Conservation (phyloP, 2,329 filamentous ascomycete genomes). For the Emmonsiellopsis sp. region DNA sequence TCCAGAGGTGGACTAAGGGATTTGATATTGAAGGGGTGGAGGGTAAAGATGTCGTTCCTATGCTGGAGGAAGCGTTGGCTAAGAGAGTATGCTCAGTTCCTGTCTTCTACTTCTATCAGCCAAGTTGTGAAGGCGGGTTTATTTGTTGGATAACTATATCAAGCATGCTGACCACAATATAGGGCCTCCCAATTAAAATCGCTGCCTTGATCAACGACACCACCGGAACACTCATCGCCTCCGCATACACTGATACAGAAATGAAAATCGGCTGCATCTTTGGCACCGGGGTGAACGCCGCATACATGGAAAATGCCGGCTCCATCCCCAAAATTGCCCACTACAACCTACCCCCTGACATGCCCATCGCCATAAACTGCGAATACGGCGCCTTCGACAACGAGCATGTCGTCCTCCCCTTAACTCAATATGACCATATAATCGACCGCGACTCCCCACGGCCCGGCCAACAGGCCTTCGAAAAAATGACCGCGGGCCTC, state of each 20-base stretch:
- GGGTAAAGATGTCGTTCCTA: slow-evolving; percentile 79
- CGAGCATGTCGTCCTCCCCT: slow-evolving; percentile 76
- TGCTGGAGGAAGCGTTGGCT: slow-evolving; percentile 70
- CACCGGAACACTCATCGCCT: slow-evolving; percentile 92
- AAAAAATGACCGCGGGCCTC: slow-evolving; percentile 95
- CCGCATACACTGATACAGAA: slow-evolving; percentile 84
- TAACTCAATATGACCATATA: slow-evolving; percentile 73
- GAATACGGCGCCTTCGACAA: slow-evolving; percentile 98
- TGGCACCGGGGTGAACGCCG: slow-evolving; percentile 94
- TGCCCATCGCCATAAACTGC: slow-evolving; percentile 92
- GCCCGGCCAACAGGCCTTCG: slow-evolving; percentile 88
- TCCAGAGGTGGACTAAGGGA: slow-evolving; percentile 96
- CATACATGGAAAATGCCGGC: slow-evolving; percentile 91
- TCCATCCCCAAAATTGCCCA: slow-evolving; percentile 89
- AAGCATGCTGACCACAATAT: slow-evolving; percentile 9
- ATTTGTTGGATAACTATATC: background rate
- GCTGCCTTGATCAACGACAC: slow-evolving; percentile 95
- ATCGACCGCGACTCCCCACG: slow-evolving; percentile 89
- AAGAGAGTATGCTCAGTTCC: slow-evolving; percentile 48
- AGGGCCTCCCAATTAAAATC: slow-evolving; percentile 86
- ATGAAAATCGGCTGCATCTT: slow-evolving; percentile 98
- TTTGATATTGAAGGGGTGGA: slow-evolving; percentile 92
- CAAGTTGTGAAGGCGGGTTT: no score
- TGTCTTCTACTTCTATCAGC: background rate
- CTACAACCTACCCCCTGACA: slow-evolving; percentile 75